Conservation (phyloP, 768 basidiomycete species). For the Pulveroboletus sp. region DNA sequence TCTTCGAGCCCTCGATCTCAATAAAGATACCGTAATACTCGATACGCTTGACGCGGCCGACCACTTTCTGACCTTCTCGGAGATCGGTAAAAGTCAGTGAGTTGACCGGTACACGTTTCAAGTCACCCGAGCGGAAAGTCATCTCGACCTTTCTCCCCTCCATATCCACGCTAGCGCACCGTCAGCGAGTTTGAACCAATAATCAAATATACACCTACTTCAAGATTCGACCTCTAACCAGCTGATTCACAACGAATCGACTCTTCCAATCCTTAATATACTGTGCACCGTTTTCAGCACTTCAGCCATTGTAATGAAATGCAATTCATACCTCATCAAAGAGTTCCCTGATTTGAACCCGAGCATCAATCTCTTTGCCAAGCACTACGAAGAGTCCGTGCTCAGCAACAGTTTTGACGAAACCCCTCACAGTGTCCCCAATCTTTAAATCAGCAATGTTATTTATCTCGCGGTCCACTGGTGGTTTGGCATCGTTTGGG, state of each 20-base stretch:
- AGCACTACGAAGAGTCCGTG: conserved; percentile 88
- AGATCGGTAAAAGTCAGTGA: conserved; percentile 52
- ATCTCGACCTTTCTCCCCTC: conserved; percentile 83
- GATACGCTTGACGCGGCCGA: conserved; percentile 72
- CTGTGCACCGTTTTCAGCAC: conserved; percentile 37
- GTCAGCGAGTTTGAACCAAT: conserved; percentile 6
- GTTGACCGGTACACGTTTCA: conserved; percentile 37
- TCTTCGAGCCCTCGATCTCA: conserved; percentile 76
- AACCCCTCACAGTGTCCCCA: conserved; percentile 79
- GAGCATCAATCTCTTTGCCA: conserved; percentile 79
- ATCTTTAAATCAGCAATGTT: conserved; percentile 57
- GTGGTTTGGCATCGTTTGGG: conserved; percentile 42
- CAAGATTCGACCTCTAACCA: conserved; percentile 83
- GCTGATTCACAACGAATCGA: conserved; percentile 70
- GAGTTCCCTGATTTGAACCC: conserved; percentile 89
- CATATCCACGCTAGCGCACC: conserved; percentile 55
- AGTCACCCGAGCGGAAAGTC: conserved; percentile 71
- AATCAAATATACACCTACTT: conserved; percentile 44
- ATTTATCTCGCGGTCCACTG: conserved; percentile 70
- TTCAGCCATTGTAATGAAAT: background rate
- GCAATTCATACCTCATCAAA: conserved; percentile 66
- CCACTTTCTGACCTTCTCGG: conserved; percentile 74
- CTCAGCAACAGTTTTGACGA: conserved; percentile 82
- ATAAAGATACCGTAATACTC: conserved; percentile 94
- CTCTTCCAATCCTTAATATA: conserved; percentile 96